Conservation (phyloP, 306 rosid genomes). For the Cucurbita argyrosperma region DNA sequence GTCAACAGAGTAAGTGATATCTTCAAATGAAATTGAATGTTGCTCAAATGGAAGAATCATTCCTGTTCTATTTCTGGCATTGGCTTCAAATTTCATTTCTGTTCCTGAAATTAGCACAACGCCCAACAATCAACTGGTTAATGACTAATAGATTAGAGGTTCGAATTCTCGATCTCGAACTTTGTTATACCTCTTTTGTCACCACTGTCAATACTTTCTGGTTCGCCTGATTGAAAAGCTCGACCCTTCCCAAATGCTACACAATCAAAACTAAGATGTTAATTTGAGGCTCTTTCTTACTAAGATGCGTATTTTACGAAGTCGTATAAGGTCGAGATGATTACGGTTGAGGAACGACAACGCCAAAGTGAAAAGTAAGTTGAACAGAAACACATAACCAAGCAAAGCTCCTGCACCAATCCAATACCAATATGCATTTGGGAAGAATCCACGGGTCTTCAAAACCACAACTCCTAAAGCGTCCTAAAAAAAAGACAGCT, state of each 20-base stretch:
- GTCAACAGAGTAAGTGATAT: constrained; percentile 49
- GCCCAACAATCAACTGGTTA: neutral
- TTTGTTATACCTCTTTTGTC: neutral
- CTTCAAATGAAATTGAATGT: constrained; percentile 50
- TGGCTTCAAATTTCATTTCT: neutral
- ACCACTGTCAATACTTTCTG: constrained; percentile 4
- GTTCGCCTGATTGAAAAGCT: constrained; percentile 20
- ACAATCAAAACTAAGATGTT: neutral
- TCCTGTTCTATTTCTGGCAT: constrained; percentile 27
- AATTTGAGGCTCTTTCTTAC: neutral
- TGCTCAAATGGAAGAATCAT: constrained; percentile 74
- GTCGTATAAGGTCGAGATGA: constrained; percentile 2
- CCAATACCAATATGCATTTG: constrained; percentile 54
- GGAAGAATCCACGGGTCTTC: constrained; percentile 39
- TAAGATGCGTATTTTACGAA: neutral
- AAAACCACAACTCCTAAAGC: constrained; percentile 35
- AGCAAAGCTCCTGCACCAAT: constrained; percentile 46
- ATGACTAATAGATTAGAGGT: neutral
- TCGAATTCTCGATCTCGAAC: neutral
- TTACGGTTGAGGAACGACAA: constrained; percentile 40
- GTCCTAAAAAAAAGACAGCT: neutral
- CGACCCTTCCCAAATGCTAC: constrained; percentile 39
- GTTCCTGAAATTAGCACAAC: neutral
- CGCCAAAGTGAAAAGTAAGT: constrained; percentile 27
- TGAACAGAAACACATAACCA: constrained; percentile 35